These are phyloP conservation scores for Lasiosphaeria miniovina DNA, from an alignment of 495 filamentous ascomycete species.

Conservation along the genomic window DNA sequence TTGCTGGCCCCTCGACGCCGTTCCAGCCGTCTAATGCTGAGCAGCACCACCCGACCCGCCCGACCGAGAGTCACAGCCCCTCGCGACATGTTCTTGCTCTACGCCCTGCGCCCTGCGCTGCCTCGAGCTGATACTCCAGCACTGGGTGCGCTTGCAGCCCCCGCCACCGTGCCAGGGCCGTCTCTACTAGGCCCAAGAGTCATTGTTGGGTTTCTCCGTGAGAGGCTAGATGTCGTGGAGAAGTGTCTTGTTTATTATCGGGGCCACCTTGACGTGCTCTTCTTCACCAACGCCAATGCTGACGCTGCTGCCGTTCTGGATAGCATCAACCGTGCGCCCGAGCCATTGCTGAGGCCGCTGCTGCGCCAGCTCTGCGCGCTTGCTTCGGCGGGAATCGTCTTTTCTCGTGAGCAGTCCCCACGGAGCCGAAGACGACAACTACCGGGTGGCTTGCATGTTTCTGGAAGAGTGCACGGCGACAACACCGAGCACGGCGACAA, in stretches of 20 bases:
- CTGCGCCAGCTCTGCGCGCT: neutral
- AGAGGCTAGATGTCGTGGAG: neutral
- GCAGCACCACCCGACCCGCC: too few species aligned
- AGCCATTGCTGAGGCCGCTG: neutral
- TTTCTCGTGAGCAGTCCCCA: neutral
- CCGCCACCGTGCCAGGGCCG: too few species aligned
- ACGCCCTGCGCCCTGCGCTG: too few species aligned
- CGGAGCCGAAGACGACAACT: neutral
- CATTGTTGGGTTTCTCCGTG: neutral
- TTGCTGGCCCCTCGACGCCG: too few species aligned
- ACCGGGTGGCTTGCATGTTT: neutral
- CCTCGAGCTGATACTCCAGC: too few species aligned
- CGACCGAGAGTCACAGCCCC: too few species aligned
- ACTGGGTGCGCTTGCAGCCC: too few species aligned
- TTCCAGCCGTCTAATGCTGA: too few species aligned
- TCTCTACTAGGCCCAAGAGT: neutral
- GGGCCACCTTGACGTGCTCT: neutral
- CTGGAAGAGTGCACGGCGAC: neutral
- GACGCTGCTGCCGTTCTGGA: neutral
- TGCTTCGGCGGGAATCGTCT: neutral
- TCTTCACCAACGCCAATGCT: neutral
- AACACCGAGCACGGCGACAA: neutral
- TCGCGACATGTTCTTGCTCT: too few species aligned
- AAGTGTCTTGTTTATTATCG: neutral
- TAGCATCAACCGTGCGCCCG: neutral